Evolutionary conservation across 345 rosid genomes (phyloP).

Genomic region (Acer campestre): DNA sequence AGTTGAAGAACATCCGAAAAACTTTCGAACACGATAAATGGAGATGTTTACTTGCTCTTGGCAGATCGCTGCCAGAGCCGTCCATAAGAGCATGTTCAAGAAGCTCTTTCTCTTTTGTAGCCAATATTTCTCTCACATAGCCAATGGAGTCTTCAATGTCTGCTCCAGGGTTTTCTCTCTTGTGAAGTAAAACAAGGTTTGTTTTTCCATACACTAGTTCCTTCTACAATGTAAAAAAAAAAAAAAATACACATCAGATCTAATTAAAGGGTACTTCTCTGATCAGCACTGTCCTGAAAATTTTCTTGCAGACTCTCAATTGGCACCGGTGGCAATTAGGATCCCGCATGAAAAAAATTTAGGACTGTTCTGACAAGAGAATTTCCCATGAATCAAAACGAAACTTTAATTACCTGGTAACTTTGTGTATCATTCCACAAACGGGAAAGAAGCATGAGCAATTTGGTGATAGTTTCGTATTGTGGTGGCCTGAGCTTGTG

Average conservation of each 20-base stretch:
- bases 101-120: constrained; percentile 37
- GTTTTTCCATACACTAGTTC: constrained; percentile 50
- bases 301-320: too few species aligned
- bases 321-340: too few species aligned
- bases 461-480: constrained; percentile 43
- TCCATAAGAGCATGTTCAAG: constrained; percentile 43
- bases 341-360: too few species aligned
- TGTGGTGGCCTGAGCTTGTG: constrained; percentile 32
- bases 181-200: constrained; percentile 45
- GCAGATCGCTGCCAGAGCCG: constrained; percentile 34
- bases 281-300: too few species aligned
- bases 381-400: too few species aligned
- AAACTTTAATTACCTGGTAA: constrained; percentile 39
- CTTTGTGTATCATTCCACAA: constrained; percentile 63
- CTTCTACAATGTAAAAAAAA: constrained; percentile 31
- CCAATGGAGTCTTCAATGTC: constrained; percentile 45
- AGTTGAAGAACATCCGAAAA: constrained; percentile 52
- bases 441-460: constrained; percentile 55
- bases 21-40: constrained; percentile 45
- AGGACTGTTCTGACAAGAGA: too few species aligned
- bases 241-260: not conserved
- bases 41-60: constrained; percentile 40
- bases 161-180: constrained; percentile 36
- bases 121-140: constrained; percentile 30
- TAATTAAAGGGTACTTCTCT: too few species aligned